A percentile compares a stretch with the other conserved stretches of the same genome.
Evolutionary conservation across 2,329 filamentous ascomycete species (phyloP).

Genomic region (Colletotrichum godetiae): DNA sequence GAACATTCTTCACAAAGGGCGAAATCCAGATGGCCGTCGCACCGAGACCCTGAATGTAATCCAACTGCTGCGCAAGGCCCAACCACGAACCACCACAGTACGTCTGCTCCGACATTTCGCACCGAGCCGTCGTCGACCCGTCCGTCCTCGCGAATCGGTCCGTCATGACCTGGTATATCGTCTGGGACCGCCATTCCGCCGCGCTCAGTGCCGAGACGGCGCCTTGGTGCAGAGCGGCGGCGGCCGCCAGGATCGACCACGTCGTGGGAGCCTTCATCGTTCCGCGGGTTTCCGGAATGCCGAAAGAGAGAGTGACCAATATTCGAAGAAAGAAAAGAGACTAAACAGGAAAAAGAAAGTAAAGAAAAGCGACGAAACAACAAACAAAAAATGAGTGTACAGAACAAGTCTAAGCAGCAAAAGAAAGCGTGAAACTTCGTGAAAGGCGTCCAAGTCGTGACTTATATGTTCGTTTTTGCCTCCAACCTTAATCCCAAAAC

Average conservation of each 20-base stretch:
- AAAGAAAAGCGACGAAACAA: neutral
- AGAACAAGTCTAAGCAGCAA: slow-evolving; percentile 9
- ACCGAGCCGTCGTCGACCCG: slow-evolving; percentile 56
- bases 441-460: slow-evolving; percentile 15
- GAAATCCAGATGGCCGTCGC: slow-evolving; percentile 71
- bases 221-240: slow-evolving; percentile 10
- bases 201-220: slow-evolving; percentile 35
- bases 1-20: slow-evolving; percentile 61
- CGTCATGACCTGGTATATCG: slow-evolving; percentile 69
- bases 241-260: slow-evolving; percentile 3
- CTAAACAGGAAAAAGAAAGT: slow-evolving; percentile 9
- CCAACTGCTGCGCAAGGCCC: slow-evolving; percentile 68
- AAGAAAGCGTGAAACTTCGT: neutral
- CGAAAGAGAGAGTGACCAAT: slow-evolving; percentile 19
- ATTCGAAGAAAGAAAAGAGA: slow-evolving; percentile 10
- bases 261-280: slow-evolving; percentile 14
- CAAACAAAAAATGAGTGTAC: slow-evolving; percentile 24
- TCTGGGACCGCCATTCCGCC: slow-evolving; percentile 62
- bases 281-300: neutral
- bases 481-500: neutral
- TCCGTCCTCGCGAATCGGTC: slow-evolving; percentile 64
- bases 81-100: slow-evolving; percentile 73
- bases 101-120: slow-evolving; percentile 51
- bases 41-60: slow-evolving; percentile 72
- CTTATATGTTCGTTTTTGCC: slow-evolving; percentile 15